Conservation (phyloP, 1,284 basidiomycete species). For the Puccinia novopanici region DNA sequence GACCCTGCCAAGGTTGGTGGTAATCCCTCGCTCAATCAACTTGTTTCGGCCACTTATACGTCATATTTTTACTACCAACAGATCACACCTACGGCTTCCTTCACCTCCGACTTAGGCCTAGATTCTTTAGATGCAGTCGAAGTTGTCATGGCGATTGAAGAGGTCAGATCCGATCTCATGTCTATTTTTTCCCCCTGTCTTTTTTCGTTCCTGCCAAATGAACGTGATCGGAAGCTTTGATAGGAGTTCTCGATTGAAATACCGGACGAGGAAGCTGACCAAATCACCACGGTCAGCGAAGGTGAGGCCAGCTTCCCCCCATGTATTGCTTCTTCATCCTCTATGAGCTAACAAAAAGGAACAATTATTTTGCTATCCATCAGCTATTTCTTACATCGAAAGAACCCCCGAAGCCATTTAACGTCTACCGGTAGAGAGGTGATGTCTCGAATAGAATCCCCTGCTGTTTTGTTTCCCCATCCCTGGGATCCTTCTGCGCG, state of each 20-base stretch:
- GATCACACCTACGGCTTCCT: conserved; percentile 75
- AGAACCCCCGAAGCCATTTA: conserved; percentile 51
- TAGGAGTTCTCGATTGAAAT: conserved; percentile 89
- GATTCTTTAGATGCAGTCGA: conserved; percentile 98
- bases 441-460: not conserved
- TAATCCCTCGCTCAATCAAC: not conserved
- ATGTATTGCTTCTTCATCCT: not conserved
- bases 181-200: not conserved
- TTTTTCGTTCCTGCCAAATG: conserved; percentile 64
- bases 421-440: not conserved
- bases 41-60: not conserved
- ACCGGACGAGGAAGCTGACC: conserved; percentile 96
- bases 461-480: not conserved
- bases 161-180: conserved; percentile 45
- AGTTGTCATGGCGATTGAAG: conserved; percentile 97
- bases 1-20: conserved; percentile 76
- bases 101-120: conserved; percentile 84
- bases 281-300: conserved; percentile 89
- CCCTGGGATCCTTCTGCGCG: not conserved
- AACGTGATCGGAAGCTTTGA: conserved; percentile 15
- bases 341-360: not conserved
- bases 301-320: conserved; percentile 64
- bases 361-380: not conserved
- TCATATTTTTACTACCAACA: conserved; percentile 58
- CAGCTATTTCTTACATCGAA: conserved; percentile 51